phyloP scores from a whole-genome alignment of 139 green algal genomes.

The Nannochloris sp. region DNA sequence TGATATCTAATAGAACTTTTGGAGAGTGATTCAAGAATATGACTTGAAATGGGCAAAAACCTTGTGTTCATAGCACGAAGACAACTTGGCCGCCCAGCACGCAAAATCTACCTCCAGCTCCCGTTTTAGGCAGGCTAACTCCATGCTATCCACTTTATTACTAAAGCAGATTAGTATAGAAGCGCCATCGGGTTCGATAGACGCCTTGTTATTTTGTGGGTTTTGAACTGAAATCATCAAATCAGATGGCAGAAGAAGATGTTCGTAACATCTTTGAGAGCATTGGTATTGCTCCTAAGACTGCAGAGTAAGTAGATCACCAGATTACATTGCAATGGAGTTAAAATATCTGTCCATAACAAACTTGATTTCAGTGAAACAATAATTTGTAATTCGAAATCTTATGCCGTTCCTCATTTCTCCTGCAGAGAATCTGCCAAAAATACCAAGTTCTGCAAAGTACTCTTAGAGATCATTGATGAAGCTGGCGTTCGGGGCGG shows the following conservation, averaged over 20 bases:
- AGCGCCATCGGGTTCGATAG: too few relatives aligned
- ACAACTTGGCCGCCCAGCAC: too few relatives aligned
- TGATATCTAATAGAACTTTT: not conserved
- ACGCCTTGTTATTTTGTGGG: too few relatives aligned
- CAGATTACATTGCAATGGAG: too few relatives aligned
- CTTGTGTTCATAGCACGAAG: too few relatives aligned
- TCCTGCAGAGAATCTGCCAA: slow-evolving; percentile 51
- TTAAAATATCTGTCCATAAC: too few relatives aligned
- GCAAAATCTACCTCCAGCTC: too few relatives aligned
- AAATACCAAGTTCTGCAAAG: slow-evolving; percentile 70
- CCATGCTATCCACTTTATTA: too few relatives aligned
- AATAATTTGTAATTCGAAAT: not conserved
- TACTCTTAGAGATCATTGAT: slow-evolving; percentile 62
- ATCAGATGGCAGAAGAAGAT: slow-evolving; percentile 20
- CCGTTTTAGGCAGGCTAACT: too few relatives aligned
- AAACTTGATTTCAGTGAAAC: too few relatives aligned
- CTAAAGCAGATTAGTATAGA: too few relatives aligned
- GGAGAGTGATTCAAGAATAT: not conserved
- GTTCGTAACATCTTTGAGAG: slow-evolving; percentile 40
- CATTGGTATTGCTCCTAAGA: slow-evolving; percentile 61
- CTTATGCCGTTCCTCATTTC: not conserved
- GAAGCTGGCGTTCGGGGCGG: slow-evolving; percentile 55
- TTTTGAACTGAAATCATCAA: not conserved
- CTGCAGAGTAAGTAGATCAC: slow-evolving; percentile 52
- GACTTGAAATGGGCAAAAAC: too few relatives aligned